Evolutionary conservation across 2,329 filamentous ascomycete genomes (phyloP).

Genomic region (Penicillium sp.): DNA sequence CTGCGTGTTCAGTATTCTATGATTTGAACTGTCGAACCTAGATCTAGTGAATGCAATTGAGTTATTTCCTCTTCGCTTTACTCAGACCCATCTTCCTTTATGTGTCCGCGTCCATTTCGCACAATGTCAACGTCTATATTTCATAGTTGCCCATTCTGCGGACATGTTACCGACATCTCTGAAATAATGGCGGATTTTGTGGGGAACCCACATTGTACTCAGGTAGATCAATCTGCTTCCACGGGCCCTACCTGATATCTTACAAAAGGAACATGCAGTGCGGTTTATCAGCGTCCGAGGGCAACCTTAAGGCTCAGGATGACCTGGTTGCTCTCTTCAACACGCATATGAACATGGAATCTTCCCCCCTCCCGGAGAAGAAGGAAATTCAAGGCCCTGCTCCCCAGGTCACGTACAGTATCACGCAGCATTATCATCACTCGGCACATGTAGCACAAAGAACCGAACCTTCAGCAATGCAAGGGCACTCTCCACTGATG

Average conservation of each 20-base stretch:
- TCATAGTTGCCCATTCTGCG: constrained; percentile 47
- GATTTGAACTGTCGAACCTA: background rate
- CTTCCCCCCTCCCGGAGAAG: constrained; percentile 35
- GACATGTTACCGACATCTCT: constrained; percentile 43
- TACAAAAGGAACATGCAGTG: constrained; percentile 38
- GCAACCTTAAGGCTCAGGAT: constrained; percentile 71
- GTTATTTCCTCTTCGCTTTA: background rate
- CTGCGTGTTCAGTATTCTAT: background rate
- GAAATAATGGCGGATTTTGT: constrained; percentile 41
- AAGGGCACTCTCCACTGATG: constrained; percentile 23
- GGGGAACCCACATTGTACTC: constrained; percentile 45
- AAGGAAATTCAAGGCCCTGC: constrained; percentile 39
- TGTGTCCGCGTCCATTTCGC: background rate
- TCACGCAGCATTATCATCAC: constrained; percentile 84
- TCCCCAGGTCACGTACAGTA: constrained; percentile 69
- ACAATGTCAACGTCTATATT: constrained; percentile 45
- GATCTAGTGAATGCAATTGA: constrained; percentile 7
- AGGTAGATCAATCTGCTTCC: constrained; percentile 39
- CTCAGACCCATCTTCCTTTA: background rate
- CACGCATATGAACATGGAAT: constrained; percentile 70
- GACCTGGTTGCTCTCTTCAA: constrained; percentile 82
- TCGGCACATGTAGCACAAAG: constrained; percentile 68
- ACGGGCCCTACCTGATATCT: constrained; percentile 28
- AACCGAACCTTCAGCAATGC: constrained; percentile 46
- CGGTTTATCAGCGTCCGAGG: constrained; percentile 47